phyloP scores from a whole-genome alignment of 2,329 filamentous ascomycete genomes.

The Neofusicoccum parvum region DNA sequence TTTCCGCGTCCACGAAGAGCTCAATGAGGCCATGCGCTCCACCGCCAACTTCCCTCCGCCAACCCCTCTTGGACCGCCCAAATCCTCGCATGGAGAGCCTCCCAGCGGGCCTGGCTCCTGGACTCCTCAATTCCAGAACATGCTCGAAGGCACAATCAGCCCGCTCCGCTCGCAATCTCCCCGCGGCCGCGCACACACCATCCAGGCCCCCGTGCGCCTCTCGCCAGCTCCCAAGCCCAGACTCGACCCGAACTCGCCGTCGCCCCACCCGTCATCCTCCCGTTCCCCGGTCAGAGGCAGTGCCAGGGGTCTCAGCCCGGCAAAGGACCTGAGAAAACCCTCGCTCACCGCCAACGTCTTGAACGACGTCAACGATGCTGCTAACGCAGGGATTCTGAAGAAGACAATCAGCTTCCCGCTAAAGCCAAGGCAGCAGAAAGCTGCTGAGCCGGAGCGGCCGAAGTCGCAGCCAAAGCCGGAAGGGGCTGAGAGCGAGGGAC shows the following conservation, averaged over 20 bases:
- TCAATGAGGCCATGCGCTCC: constrained; percentile 43
- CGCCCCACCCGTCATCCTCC: background rate
- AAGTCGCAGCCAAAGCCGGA: background rate
- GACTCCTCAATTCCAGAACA: constrained; percentile 38
- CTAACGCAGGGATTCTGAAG: constrained; percentile 35
- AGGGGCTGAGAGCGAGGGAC: background rate
- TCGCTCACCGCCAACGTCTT: constrained; percentile 1
- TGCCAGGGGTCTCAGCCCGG: background rate
- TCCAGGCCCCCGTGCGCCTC: constrained; percentile 2
- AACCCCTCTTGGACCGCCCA: constrained; percentile 24
- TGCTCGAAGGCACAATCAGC: constrained; percentile 33
- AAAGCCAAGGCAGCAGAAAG: background rate
- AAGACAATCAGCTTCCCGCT: constrained; percentile 38
- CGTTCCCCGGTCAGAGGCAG: background rate
- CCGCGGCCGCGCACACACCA: constrained; percentile 35
- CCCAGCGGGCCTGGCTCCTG: constrained; percentile 32
- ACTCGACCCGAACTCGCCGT: background rate
- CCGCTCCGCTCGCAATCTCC: constrained; percentile 40
- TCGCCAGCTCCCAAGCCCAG: background rate
- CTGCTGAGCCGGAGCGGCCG: background rate
- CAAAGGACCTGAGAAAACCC: background rate
- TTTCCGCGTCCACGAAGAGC: constrained; percentile 50
- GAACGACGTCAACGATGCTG: constrained; percentile 18
- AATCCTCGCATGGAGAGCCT: constrained; percentile 5
- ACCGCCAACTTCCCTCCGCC: constrained; percentile 28